Base-by-base conservation (phyloP, 176 grass and related monocot genomes). In the Oropetium thomaeum region DNA sequence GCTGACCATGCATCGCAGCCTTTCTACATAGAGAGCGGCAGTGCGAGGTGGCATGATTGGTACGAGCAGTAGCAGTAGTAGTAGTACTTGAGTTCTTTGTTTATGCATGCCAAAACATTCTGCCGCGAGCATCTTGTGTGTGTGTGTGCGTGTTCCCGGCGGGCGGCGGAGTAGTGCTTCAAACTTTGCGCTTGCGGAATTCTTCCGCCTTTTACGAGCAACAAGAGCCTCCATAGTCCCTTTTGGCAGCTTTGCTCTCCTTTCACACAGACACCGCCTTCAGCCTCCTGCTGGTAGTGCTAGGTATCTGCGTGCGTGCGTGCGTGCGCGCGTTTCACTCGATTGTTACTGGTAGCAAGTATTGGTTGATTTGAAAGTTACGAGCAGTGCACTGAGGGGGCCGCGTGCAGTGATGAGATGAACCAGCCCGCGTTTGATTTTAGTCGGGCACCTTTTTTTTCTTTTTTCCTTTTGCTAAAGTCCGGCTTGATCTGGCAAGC, bases 271-370 rank as follows among this genome's bases (percentile, higher is more conserved):
- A 31, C 38, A 52, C 10, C 4, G 17, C 54, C 54, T 54, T 84
- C 51, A 31, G 17, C 33, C 65, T 19, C 66, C 59, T 16, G 65
- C 59, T 1, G n/a, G n/a, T n/a, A n/a, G n/a, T n/a, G n/a, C 31
- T 15, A n/a, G 65, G 78, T 65, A 30, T n/a, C 29, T 7, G 69
- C 6, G 27, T 10, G 69, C n/a, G n/a, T n/a, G n/a, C n/a, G n/a
- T n/a, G n/a, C n/a, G n/a, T n/a, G n/a, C n/a, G n/a, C 7, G 34
- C 42, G 71, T 77, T 32, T 66, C 67, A n/a, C 67, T 87, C 48
- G 58, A 77, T 71, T 75, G 40, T 8, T 26, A 8, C 22, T n/a
- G n/a, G n/a, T n/a, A n/a, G n/a, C n/a, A n/a, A n/a, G n/a, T n/a
- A n/a, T n/a, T n/a, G n/a, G n/a, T n/a, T n/a, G n/a, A n/a, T n/a